Conservation (phyloP, 2,329 filamentous ascomycete genomes). For the Microsporum canis region DNA sequence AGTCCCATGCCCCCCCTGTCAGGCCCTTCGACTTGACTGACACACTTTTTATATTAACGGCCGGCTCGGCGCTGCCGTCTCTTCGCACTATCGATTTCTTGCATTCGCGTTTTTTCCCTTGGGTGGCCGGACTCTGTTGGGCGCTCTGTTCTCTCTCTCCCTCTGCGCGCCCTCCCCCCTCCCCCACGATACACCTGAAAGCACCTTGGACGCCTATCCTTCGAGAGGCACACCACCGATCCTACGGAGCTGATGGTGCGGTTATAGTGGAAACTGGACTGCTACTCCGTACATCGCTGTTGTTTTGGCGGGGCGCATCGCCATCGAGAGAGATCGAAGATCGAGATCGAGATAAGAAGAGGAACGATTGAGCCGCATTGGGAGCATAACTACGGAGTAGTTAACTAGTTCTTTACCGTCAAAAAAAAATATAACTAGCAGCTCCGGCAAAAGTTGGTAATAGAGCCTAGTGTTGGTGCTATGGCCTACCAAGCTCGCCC, state of each 20-base stretch:
- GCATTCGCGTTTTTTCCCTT: not conserved
- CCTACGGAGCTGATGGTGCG: not conserved
- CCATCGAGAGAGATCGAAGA: not conserved
- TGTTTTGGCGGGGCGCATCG: not conserved
- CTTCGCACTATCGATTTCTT: not conserved
- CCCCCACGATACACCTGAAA: not conserved
- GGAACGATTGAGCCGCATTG: not conserved
- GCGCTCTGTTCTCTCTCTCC: not conserved
- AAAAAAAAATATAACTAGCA: not conserved
- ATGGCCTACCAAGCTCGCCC: slow-evolving; percentile 4
- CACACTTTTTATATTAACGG: not conserved
- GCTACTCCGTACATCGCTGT: not conserved
- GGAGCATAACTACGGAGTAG: not conserved
- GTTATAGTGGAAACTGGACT: not conserved
- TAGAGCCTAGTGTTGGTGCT: not conserved
- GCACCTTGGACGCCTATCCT: too few species aligned
- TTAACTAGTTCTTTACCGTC: not conserved
- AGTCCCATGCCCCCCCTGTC: not conserved
- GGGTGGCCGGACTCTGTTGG: not conserved
- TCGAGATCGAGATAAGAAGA: not conserved
- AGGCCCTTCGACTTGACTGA: not conserved
- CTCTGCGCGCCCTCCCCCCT: not conserved
- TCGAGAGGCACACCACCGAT: too few species aligned
- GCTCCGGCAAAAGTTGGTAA: not conserved
- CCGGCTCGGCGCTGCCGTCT: not conserved